Evolutionary conservation across 2,329 filamentous ascomycete genomes (phyloP).

Genomic region (Ophiostoma novo-ulmi): DNA sequence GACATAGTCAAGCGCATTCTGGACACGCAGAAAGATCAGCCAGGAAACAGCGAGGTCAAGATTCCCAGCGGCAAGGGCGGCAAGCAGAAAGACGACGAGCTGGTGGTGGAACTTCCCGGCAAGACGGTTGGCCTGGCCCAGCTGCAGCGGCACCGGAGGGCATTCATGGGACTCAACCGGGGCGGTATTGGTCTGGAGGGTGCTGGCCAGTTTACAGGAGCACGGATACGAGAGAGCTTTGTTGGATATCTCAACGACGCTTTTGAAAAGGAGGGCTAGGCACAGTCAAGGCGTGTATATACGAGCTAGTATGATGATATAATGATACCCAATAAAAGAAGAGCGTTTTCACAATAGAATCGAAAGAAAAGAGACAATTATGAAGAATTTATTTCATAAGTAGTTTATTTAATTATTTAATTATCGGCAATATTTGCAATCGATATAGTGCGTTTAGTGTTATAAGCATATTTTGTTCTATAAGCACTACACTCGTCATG

Average conservation of each 20-base stretch:
- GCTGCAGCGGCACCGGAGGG: conserved; percentile 69
- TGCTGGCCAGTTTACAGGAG: conserved; percentile 49
- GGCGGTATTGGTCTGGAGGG: conserved; percentile 58
- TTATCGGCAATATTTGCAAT: neutral
- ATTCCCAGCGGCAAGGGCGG: conserved; percentile 37
- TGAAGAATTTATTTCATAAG: no score
- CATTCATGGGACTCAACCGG: conserved; percentile 71
- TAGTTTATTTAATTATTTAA: neutral
- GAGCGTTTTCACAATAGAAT: neutral
- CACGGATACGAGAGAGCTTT: conserved; percentile 57
- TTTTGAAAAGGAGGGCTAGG: conserved; percentile 53
- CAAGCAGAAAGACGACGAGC: conserved; percentile 37
- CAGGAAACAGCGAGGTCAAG: conserved; percentile 53
- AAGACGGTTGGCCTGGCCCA: conserved; percentile 66
- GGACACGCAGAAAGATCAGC: conserved; percentile 64
- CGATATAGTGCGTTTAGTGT: neutral
- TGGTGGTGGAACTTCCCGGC: conserved; percentile 60
- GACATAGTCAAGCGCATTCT: conserved; percentile 66
- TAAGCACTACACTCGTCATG: conserved; percentile 8
- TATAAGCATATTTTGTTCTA: neutral
- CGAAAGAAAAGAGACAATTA: no score
- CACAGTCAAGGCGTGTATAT: neutral
- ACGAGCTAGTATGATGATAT: neutral
- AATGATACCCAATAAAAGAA: conserved; percentile 10
- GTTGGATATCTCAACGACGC: conserved; percentile 62